Evolutionary conservation across 164 flowering plant genomes (phyloP).

Genomic region (Chimonanthus salicifolius): DNA sequence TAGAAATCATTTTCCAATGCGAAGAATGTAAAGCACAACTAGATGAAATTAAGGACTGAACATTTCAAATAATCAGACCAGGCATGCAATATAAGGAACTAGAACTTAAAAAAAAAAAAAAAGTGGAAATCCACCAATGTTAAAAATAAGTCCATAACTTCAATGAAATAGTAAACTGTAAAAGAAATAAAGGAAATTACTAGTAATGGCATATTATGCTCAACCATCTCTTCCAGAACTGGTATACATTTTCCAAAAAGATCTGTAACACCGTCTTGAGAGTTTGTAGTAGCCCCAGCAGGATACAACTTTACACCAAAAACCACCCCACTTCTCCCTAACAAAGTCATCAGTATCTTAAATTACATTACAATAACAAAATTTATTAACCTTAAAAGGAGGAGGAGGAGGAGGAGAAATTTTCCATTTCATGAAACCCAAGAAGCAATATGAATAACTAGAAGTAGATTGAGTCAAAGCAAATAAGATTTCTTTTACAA

Average conservation of each 20-base stretch:
- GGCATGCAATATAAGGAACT: not conserved
- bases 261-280: constrained; percentile 98
- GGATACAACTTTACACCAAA: constrained; percentile 92
- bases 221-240: constrained; percentile 85
- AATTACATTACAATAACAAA: not conserved
- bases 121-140: not conserved
- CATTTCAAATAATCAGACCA: not conserved
- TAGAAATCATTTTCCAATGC: not conserved
- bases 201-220: constrained; percentile 88
- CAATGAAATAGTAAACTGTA: not conserved
- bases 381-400: not conserved
- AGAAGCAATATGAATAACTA: constrained; percentile 4
- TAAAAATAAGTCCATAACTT: not conserved
- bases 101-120: not conserved
- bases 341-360: not conserved
- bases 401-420: not conserved
- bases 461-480: no score
- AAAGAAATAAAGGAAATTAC: constrained; percentile 26
- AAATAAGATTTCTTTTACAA: no score
- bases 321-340: constrained; percentile 84
- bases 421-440: not conserved
- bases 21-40: constrained; percentile 4
- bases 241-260: constrained; percentile 86
- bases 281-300: constrained; percentile 99
- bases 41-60: not conserved